phyloP scores from a whole-genome alignment of 371 early-diverging fungal species.

The Mucor circinelloides region DNA sequence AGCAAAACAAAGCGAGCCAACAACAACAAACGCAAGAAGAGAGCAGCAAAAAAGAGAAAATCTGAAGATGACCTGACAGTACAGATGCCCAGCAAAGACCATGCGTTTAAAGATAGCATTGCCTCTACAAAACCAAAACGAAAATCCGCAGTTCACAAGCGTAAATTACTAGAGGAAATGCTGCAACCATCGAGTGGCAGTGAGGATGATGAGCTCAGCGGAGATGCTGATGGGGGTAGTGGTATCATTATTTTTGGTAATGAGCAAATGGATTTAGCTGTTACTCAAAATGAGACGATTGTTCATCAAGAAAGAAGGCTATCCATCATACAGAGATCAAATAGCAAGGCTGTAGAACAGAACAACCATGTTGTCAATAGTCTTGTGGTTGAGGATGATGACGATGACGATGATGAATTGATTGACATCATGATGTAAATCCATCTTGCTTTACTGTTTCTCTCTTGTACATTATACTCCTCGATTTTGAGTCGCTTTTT shows the following conservation, averaged over 20 bases:
- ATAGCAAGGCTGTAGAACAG: neutral
- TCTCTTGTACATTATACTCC: neutral
- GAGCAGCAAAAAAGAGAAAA: neutral
- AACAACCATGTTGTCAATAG: constrained; percentile 1
- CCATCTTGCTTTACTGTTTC: neutral
- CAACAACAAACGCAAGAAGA: neutral
- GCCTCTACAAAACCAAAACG: constrained; percentile 19
- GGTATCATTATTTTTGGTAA: constrained; percentile 24
- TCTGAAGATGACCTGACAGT: constrained; percentile 3
- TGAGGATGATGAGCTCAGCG: constrained; percentile 9
- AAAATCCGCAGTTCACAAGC: constrained; percentile 22
- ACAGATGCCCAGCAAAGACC: neutral
- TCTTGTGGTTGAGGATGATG: constrained; percentile 1
- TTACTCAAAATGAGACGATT: constrained; percentile 36
- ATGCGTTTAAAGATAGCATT: constrained; percentile 9
- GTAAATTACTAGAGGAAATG: constrained; percentile 29
- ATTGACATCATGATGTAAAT: constrained; percentile 40
- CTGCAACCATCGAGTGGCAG: constrained; percentile 16
- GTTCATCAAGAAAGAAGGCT: constrained; percentile 15
- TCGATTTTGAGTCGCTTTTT: neutral
- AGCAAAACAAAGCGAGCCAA: constrained; percentile 1
- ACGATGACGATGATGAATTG: constrained; percentile 29
- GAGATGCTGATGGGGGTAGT: neutral
- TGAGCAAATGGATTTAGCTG: constrained; percentile 26
- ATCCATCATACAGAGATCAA: neutral